Conservation (phyloP, 352 stramenopile species). For the Halophytophthora polymorphica region DNA sequence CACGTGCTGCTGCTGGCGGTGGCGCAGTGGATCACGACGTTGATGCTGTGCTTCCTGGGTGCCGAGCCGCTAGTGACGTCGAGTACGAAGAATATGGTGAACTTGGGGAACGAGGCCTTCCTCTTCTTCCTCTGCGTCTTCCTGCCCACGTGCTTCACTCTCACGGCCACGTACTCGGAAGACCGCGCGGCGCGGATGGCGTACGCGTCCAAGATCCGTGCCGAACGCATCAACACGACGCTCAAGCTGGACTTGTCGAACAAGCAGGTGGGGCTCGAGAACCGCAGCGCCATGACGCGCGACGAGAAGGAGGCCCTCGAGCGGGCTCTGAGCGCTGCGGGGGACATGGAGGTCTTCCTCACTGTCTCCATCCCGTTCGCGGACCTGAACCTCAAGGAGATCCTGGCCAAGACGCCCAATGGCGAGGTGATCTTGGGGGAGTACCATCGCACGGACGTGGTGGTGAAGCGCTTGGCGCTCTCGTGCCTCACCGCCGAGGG, state of each 20-base stretch:
- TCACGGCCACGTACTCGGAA: slow-evolving; percentile 76
- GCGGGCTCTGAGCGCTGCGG: slow-evolving; percentile 38
- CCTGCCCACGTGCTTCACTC: slow-evolving; percentile 54
- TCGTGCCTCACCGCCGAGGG: slow-evolving; percentile 55
- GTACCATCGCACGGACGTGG: slow-evolving; percentile 71
- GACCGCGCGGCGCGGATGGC: slow-evolving; percentile 64
- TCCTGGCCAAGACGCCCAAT: slow-evolving; percentile 60
- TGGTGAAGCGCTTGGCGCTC: slow-evolving; percentile 73
- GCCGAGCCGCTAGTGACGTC: slow-evolving; percentile 45
- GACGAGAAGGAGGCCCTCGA: slow-evolving; percentile 63
- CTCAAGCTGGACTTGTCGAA: slow-evolving; percentile 76
- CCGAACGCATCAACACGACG: slow-evolving; percentile 78
- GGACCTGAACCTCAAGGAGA: slow-evolving; percentile 71
- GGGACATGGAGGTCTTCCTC: slow-evolving; percentile 56
- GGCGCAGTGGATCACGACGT: slow-evolving; percentile 56
- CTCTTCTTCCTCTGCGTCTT: slow-evolving; percentile 64
- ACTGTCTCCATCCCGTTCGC: slow-evolving; percentile 76
- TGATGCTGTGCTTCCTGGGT: slow-evolving; percentile 42
- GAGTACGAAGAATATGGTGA: slow-evolving; percentile 37
- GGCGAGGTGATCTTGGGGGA: slow-evolving; percentile 69
- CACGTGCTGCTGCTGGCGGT: slow-evolving; percentile 59
- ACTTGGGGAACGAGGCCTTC: slow-evolving; percentile 51
- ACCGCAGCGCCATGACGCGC: slow-evolving; percentile 43
- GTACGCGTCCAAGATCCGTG: slow-evolving; percentile 71
- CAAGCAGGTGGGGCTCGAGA: slow-evolving; percentile 69